Base-by-base conservation (phyloP, 2,329 filamentous ascomycete species). In the Xylaria sp. region DNA sequence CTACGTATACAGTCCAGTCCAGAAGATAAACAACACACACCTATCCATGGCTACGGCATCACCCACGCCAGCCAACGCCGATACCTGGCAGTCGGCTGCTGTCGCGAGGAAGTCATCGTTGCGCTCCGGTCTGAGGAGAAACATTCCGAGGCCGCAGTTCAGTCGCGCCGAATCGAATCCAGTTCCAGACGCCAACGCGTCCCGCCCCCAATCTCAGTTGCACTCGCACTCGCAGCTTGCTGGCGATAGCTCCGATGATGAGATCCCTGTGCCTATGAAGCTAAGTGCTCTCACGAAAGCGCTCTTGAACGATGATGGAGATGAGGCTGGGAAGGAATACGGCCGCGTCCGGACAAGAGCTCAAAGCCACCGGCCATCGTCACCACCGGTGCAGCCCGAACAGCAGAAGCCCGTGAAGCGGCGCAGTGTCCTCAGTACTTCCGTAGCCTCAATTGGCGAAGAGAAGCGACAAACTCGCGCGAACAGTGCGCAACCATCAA, bases 281-380 rank as follows among this genome's bases (percentile, higher is more conserved):
- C 91, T 97, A 78, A 97, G 94, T 78, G 94, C 94, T 75, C 88
- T 96, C 72, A 97, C 95, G 57, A 95, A 96, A 77, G 94, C 93
- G 23, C 84, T 97, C 18, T 85, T 97, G 28, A 88, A 89, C 65
- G 88, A 90, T 67, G 87, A 87, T 50, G 83, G 84, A 3, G 85
- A 87, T 9, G 83, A 84, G 70, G 78, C 74, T 57, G 83, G 84
- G 63, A 81, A 83, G 45, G 79, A 75, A 77, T 69, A 73, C 63
- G 69, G 70, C 45, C 75, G 76, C 57, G 28, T 86, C 86, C 34
- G 83, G 81, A 76, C 81, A 73, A 71, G 83, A 83, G 69, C 81
- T 81, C 65, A 83, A 83, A 67, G 77, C 71, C 80, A 79, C 30
- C 78, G 80, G 13, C 76, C 81, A 2, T 76, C 82, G 6, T 85